A percentile compares a stretch with the other conserved stretches of the same genome.
phyloP scores from a whole-genome alignment of 768 basidiomycete genomes.

The Russula emetica region DNA sequence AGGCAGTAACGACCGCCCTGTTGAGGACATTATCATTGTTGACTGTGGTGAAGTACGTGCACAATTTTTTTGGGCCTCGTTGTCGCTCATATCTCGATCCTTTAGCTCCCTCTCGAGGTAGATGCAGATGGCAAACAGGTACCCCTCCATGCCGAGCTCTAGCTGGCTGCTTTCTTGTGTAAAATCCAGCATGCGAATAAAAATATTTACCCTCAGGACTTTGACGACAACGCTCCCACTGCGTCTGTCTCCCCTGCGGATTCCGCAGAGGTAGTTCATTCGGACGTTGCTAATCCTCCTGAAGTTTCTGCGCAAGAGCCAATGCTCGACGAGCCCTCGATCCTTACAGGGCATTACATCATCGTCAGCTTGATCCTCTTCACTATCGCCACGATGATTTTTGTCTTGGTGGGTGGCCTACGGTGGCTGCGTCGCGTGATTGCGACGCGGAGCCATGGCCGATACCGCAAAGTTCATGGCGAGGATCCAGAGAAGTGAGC shows the following conservation, averaged over 20 bases:
- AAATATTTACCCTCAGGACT: conserved; percentile 30
- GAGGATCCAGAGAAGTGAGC: conserved; percentile 23
- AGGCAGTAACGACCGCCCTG: conserved; percentile 65
- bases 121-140: conserved; percentile 80
- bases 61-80: neutral
- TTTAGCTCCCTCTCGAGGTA: conserved; percentile 52
- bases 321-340: conserved; percentile 22
- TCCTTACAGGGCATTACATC: conserved; percentile 30
- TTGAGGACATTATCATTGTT: conserved; percentile 70
- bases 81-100: conserved; percentile 11
- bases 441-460: conserved; percentile 16
- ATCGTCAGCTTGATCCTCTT: conserved; percentile 36
- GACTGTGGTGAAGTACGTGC: conserved; percentile 80
- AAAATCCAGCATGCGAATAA: conserved; percentile 32
- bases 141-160: conserved; percentile 93
- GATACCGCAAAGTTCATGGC: conserved; percentile 18
- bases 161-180: conserved; percentile 36
- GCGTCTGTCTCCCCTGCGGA: neutral
- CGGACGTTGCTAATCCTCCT: conserved; percentile 3
- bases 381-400: conserved; percentile 15
- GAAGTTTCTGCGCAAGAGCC: conserved; percentile 10
- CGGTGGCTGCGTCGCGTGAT: conserved; percentile 21
- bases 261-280: conserved; percentile 2
- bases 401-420: conserved; percentile 22
- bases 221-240: conserved; percentile 23